Evolutionary conservation across 2,329 filamentous ascomycete genomes (phyloP).

Genomic region (Aureobasidium sp.): DNA sequence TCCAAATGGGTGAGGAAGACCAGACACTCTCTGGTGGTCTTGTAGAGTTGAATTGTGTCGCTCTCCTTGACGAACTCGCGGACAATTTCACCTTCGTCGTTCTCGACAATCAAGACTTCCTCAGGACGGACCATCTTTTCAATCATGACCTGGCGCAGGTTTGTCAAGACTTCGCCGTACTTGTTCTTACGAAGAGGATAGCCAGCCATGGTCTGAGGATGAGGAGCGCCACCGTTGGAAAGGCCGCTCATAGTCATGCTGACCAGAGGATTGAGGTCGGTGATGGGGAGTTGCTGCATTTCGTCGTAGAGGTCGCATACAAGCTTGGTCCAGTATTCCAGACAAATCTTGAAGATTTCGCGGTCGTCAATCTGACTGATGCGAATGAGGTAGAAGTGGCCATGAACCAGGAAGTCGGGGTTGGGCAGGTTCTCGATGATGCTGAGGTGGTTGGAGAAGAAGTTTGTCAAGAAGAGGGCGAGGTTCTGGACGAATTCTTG

Average conservation of each 20-base stretch:
- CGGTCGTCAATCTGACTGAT: conserved; percentile 98
- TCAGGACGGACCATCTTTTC: conserved; percentile 99
- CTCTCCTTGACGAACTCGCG: conserved; percentile 99
- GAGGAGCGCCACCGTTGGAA: conserved; percentile 73
- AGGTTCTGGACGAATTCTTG: conserved; percentile 98
- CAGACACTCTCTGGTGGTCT: conserved; percentile 93
- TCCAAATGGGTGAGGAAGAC: conserved; percentile 97
- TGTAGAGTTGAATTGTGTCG: conserved; percentile 98
- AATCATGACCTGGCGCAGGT: conserved; percentile 95
- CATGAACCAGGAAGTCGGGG: conserved; percentile 87
- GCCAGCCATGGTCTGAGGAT: conserved; percentile 76
- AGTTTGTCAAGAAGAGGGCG: conserved; percentile 92
- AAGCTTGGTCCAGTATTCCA: conserved; percentile 98
- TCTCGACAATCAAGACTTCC: conserved; percentile 98
- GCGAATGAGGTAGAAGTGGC: conserved; percentile 94
- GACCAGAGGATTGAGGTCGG: conserved; percentile 83
- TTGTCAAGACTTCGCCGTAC: conserved; percentile 88
- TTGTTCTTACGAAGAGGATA: conserved; percentile 97
- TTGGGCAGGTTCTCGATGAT: conserved; percentile 96
- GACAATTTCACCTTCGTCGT: conserved; percentile 97
- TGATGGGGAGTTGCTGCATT: conserved; percentile 93
- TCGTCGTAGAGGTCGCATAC: conserved; percentile 98
- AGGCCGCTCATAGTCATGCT: conserved; percentile 65
- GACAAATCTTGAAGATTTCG: conserved; percentile 98
- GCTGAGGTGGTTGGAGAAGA: conserved; percentile 87